Percentiles rank a stretch among this genome's conserved stretches.
phyloP scores from a whole-genome alignment of 805 yeast species.

The Metschnikowia similis region DNA sequence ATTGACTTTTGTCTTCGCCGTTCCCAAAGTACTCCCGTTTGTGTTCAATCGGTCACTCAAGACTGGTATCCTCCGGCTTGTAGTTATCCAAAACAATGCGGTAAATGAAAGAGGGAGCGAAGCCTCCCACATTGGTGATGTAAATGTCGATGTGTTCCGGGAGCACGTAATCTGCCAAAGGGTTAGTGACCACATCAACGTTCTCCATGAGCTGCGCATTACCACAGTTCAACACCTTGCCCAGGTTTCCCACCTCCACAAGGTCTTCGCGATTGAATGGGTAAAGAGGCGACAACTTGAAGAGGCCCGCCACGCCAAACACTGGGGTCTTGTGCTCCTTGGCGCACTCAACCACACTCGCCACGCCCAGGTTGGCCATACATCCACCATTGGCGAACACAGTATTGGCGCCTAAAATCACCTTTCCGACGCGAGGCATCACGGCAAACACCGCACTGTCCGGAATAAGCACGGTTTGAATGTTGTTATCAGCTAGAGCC shows the following conservation, averaged over 20 bases:
- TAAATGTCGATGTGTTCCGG: conserved; percentile 94
- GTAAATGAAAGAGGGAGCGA: conserved; percentile 92
- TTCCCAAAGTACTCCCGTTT: not conserved
- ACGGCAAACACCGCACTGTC: conserved; percentile 91
- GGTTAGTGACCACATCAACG: conserved; percentile 75
- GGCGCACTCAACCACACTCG: conserved; percentile 93
- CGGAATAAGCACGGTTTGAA: conserved; percentile 87
- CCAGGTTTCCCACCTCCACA: conserved; percentile 89
- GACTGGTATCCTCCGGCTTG: conserved; percentile 71
- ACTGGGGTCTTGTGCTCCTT: conserved; percentile 95
- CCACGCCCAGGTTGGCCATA: conserved; percentile 82
- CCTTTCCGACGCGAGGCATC: conserved; percentile 97
- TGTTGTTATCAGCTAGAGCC: conserved; percentile 74
- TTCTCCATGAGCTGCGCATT: conserved; percentile 65
- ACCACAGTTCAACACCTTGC: conserved; percentile 77
- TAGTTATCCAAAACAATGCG: conserved; percentile 94
- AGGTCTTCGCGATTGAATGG: conserved; percentile 83
- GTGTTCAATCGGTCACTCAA: conserved; percentile 7
- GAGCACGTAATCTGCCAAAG: conserved; percentile 82
- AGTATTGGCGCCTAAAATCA: conserved; percentile 84
- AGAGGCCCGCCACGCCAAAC: conserved; percentile 89
- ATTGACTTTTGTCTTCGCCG: no score
- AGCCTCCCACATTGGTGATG: conserved; percentile 93
- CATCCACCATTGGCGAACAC: conserved; percentile 97
- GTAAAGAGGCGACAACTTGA: conserved; percentile 87